These are phyloP conservation scores for Fomes fomentarius DNA, from an alignment of 1,284 basidiomycete genomes.

Conservation along the genomic window DNA sequence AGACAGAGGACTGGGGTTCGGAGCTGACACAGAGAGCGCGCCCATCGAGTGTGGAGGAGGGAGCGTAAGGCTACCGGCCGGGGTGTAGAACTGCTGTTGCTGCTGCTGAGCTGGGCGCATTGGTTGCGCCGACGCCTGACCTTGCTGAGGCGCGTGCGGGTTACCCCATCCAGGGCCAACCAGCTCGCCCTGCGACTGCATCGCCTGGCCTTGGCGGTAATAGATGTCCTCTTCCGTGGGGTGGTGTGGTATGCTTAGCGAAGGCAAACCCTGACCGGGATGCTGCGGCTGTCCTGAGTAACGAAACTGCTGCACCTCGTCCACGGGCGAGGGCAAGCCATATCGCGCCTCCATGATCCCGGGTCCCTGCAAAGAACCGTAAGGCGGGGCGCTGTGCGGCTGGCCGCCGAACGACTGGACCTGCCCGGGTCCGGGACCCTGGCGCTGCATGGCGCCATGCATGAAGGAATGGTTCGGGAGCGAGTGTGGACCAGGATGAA, in stretches of 20 bases:
- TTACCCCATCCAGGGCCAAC: slow-evolving; percentile 13
- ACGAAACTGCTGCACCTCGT: slow-evolving; percentile 20
- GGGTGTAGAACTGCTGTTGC: slow-evolving; percentile 22
- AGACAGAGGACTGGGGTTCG: slow-evolving; percentile 24
- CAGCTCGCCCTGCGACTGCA: slow-evolving; percentile 22
- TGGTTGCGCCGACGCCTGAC: neutral
- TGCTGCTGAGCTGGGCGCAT: slow-evolving; percentile 21
- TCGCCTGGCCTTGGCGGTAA: slow-evolving; percentile 14
- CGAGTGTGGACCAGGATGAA: slow-evolving; percentile 15
- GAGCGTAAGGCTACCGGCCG: slow-evolving; percentile 14
- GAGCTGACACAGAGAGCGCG: slow-evolving; percentile 18
- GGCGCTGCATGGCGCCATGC: slow-evolving; percentile 17
- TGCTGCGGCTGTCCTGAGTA: slow-evolving; percentile 10
- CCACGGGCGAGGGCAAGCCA: slow-evolving; percentile 20
- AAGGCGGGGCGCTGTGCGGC: slow-evolving; percentile 16
- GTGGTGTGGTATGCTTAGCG: slow-evolving; percentile 19
- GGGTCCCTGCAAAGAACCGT: slow-evolving; percentile 16
- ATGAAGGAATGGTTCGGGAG: slow-evolving; percentile 19
- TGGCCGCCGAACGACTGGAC: slow-evolving; percentile 15
- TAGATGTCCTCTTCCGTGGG: slow-evolving; percentile 18
- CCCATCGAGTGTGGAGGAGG: slow-evolving; percentile 21
- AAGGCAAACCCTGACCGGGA: slow-evolving; percentile 13
- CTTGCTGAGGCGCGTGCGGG: slow-evolving; percentile 9
- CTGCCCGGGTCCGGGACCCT: slow-evolving; percentile 7
- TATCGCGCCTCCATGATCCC: slow-evolving; percentile 24